Conservation (phyloP, 768 basidiomycete genomes). For the Xerocomus spinulosus region DNA sequence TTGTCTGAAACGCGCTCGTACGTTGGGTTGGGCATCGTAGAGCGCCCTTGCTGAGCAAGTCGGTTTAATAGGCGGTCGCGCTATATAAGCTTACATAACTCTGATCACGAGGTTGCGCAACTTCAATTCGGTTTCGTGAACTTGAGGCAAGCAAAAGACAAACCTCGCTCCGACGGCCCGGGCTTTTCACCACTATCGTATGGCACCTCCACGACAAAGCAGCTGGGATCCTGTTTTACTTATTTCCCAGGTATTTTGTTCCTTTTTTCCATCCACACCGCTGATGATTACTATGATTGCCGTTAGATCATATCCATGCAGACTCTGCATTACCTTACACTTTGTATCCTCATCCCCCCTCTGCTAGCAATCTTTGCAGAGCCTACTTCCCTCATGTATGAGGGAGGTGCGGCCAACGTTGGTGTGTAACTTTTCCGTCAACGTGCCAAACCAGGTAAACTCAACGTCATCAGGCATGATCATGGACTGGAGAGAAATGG, state of each 20-base stretch:
- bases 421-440: conserved; percentile 41
- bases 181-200: conserved; percentile 13
- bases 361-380: conserved; percentile 74
- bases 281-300: conserved; percentile 1
- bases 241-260: conserved; percentile 66
- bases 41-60: no score
- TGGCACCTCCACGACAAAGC: conserved; percentile 38
- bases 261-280: background rate
- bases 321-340: conserved; percentile 87
- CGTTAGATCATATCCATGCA: conserved; percentile 88
- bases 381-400: conserved; percentile 60
- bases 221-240: conserved; percentile 91
- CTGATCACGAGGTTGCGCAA: conserved; percentile 17
- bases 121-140: no score
- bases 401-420: conserved; percentile 76
- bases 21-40: conserved; percentile 23
- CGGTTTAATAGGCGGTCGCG: no score
- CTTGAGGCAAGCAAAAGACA: no score
- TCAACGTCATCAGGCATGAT: conserved; percentile 59
- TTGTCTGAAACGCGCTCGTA: conserved; percentile 30
- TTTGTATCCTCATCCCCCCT: conserved; percentile 78
- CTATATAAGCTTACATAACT: conserved; percentile 16
- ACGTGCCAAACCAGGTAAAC: background rate
- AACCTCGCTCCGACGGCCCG: background rate
- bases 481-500: conserved; percentile 98